Evolutionary conservation across 306 rosid genomes (phyloP).

Genomic region (Chamaecrista fasciculata): DNA sequence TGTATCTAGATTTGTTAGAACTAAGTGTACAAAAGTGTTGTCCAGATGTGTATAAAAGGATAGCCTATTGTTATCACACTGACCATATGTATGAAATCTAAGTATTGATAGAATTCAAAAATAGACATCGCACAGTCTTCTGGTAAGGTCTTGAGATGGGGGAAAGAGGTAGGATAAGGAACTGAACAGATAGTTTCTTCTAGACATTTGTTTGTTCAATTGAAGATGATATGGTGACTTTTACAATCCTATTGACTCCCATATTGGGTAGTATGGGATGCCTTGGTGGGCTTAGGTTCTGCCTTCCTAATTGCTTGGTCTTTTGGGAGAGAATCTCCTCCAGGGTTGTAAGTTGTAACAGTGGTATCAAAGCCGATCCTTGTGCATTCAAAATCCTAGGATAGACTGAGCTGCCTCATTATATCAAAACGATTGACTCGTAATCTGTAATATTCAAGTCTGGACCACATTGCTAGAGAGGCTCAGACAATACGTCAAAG

Average conservation of each 20-base stretch:
- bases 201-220: background rate
- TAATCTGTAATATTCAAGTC: background rate
- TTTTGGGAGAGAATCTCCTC: too few species aligned
- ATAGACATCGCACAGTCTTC: background rate
- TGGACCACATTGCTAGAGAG: background rate
- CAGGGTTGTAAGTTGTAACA: too few species aligned
- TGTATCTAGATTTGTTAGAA: background rate
- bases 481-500: background rate
- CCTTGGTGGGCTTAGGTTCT: too few species aligned
- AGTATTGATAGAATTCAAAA: background rate
- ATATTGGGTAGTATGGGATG: too few species aligned
- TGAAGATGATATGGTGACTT: background rate
- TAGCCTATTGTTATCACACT: background rate
- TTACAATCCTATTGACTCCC: too few species aligned
- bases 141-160: background rate
- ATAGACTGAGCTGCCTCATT: too few species aligned
- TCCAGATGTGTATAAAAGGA: background rate
- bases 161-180: background rate
- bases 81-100: background rate
- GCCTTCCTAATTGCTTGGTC: too few species aligned
- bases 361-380: too few species aligned
- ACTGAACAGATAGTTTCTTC: background rate
- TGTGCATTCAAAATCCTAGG: too few species aligned
- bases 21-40: background rate
- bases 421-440: background rate